Percentiles rank a stretch among this genome's conserved stretches.
These are phyloP conservation scores for Globisporangium yorkense DNA, from an alignment of 352 stramenopile species.

Conservation along the genomic window DNA sequence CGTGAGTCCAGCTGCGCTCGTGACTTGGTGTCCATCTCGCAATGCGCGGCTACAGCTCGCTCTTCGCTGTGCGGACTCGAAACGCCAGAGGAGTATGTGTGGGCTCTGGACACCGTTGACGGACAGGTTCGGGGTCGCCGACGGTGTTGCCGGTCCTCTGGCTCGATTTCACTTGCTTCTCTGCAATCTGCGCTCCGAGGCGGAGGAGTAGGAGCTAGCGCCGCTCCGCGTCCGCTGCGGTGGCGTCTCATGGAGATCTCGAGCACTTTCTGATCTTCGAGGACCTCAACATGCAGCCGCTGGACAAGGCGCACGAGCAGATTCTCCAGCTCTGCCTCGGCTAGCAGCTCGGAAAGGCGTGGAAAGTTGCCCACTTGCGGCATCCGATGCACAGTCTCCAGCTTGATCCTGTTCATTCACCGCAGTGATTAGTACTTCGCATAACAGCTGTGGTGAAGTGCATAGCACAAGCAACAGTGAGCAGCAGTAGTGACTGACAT, in stretches of 20 bases:
- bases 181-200: neutral
- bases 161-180: neutral
- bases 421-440: too few relatives aligned
- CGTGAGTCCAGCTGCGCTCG: conserved; percentile 7
- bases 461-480: neutral
- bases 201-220: neutral
- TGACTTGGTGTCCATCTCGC: neutral
- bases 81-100: too few relatives aligned
- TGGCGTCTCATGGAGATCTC: conserved; percentile 18
- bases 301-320: conserved; percentile 57
- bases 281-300: conserved; percentile 36
- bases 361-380: conserved; percentile 51
- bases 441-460: too few relatives aligned
- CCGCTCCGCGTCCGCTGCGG: neutral
- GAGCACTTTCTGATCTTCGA: conserved; percentile 20
- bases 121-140: conserved; percentile 33
- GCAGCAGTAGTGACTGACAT: conserved; percentile 32
- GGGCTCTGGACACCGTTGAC: conserved; percentile 34
- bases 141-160: neutral
- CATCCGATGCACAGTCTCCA: conserved; percentile 50
- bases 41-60: neutral
- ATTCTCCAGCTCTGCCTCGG: conserved; percentile 52
- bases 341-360: conserved; percentile 51
- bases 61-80: neutral
- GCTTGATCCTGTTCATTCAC: conserved; percentile 47